These are phyloP conservation scores for Pythium utonaiense DNA, from an alignment of 352 stramenopile species.

Conservation along the genomic window DNA sequence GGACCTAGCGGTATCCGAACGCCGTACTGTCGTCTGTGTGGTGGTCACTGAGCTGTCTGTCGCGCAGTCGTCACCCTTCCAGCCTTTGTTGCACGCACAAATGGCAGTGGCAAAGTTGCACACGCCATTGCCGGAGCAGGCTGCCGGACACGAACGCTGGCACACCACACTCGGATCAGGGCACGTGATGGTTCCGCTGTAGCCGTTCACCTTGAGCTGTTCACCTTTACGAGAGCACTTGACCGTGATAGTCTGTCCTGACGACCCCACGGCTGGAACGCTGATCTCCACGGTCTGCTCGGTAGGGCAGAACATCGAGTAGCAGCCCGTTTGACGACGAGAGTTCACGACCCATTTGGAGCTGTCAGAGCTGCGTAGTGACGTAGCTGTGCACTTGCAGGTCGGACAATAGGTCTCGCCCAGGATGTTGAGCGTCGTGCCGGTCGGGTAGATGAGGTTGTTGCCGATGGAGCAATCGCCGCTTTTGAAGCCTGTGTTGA, in stretches of 20 bases:
- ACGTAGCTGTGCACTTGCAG: conserved; percentile 69
- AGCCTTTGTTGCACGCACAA: conserved; percentile 28
- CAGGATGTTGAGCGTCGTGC: conserved; percentile 67
- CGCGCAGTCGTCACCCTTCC: conserved; percentile 25
- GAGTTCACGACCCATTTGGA: conserved; percentile 50
- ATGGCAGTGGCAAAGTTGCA: conserved; percentile 26
- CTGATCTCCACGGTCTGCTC: conserved; percentile 39
- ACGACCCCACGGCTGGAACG: conserved; percentile 27
- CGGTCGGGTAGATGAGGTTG: conserved; percentile 46
- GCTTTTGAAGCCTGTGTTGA: conserved; percentile 64
- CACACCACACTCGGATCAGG: conserved; percentile 66
- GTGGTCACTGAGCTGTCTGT: conserved; percentile 12
- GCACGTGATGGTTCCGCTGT: conserved; percentile 53
- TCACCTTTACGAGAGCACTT: conserved; percentile 47
- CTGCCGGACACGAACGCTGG: conserved; percentile 26
- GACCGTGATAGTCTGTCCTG: conserved; percentile 23
- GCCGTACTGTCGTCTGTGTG: conserved; percentile 9
- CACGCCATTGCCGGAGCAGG: conserved; percentile 30
- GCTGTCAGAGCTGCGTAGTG: conserved; percentile 58
- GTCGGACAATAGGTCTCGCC: conserved; percentile 72
- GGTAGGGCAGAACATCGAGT: conserved; percentile 57
- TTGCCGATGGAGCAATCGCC: conserved; percentile 59
- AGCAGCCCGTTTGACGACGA: conserved; percentile 70
- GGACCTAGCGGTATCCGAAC: neutral
- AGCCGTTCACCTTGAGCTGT: conserved; percentile 36